These are phyloP conservation scores for Danielia oregonensis DNA, from an alignment of 805 yeast genomes.

Conservation along the genomic window DNA sequence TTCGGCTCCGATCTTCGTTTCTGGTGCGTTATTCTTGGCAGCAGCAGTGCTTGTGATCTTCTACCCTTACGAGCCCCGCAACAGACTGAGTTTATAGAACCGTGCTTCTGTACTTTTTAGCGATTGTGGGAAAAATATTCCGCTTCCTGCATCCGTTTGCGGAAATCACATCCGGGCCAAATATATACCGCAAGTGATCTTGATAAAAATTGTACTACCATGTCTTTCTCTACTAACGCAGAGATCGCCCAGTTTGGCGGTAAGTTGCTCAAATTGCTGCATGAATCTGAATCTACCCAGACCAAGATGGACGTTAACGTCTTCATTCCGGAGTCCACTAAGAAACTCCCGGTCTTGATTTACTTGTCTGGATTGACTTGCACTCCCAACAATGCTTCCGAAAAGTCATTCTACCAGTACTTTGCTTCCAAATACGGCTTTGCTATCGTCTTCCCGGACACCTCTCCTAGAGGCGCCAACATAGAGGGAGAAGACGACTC, in stretches of 20 bases:
- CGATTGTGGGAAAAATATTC: not conserved
- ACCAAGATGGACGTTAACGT: constrained; percentile 83
- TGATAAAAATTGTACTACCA: constrained; percentile 18
- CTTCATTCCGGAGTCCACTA: constrained; percentile 59
- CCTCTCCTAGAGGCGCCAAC: constrained; percentile 87
- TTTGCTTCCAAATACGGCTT: constrained; percentile 79
- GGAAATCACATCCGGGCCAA: not conserved
- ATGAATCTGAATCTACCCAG: constrained; percentile 59
- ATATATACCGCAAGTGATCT: too few relatives aligned
- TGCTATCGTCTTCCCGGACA: constrained; percentile 91
- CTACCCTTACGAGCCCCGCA: constrained; percentile 49
- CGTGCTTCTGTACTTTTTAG: not conserved
- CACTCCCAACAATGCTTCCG: constrained; percentile 88
- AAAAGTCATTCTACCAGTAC: constrained; percentile 84
- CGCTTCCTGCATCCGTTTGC: not conserved
- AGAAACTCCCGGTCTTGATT: constrained; percentile 62
- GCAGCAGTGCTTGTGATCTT: constrained; percentile 36
- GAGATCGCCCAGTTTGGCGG: constrained; percentile 72
- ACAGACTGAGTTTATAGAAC: constrained; percentile 16
- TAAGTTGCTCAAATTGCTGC: constrained; percentile 67
- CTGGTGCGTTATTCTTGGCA: constrained; percentile 51
- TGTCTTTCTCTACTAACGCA: constrained; percentile 50
- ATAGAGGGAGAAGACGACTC: constrained; percentile 76
- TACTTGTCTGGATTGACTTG: constrained; percentile 90
- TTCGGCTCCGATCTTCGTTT: constrained; percentile 57